Percentiles rank a stretch among this genome's conserved stretches.
Conservation (phyloP, 257 asterid genomes). For the Solanum medicagineum region DNA sequence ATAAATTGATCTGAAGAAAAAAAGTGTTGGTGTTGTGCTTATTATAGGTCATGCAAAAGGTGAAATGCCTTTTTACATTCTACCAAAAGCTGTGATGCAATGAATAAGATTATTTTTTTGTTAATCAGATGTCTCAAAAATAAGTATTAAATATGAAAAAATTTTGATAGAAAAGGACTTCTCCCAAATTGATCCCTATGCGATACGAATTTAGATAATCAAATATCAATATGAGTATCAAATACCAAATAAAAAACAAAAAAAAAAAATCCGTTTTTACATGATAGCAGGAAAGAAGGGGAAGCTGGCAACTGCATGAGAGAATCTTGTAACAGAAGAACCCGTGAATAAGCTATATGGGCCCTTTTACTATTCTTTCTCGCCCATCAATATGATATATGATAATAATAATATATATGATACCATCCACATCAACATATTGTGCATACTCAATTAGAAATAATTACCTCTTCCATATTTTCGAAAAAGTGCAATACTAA, state of each 20-base stretch:
- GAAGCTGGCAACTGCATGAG: background rate
- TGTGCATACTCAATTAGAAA: background rate
- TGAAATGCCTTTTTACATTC: background rate
- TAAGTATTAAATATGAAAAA: no score
- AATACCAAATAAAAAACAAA: no score
- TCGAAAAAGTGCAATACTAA: background rate
- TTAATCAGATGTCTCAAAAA: no score
- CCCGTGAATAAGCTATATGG: conserved; percentile 15
- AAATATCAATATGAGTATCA: no score
- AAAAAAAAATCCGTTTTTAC: background rate
- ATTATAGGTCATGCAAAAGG: background rate
- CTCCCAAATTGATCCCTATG: no score
- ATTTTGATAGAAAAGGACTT: no score
- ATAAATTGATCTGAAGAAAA: background rate
- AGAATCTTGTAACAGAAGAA: conserved; percentile 19
- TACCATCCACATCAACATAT: background rate
- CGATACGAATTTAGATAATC: no score
- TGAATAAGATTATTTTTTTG: no score
- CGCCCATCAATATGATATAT: background rate
- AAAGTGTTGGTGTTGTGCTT: background rate
- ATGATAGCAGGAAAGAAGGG: background rate
- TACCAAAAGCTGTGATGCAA: no score
- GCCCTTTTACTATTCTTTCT: conserved; percentile 1
- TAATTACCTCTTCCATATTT: background rate
- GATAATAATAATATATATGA: background rate